Conservation (phyloP, 163 green algal genomes). For the Volvox carteri region DNA sequence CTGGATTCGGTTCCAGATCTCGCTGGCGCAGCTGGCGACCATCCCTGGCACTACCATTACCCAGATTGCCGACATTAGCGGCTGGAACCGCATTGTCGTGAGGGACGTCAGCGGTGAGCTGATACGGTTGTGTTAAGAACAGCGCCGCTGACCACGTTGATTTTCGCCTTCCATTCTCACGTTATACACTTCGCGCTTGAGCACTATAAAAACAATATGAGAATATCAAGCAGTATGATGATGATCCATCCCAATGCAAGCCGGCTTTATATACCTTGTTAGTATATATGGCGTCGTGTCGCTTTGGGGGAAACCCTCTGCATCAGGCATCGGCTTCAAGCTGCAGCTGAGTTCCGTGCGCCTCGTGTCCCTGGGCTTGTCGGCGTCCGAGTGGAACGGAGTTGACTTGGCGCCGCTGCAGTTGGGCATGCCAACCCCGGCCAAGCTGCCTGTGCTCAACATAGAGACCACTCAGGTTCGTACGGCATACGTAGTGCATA, state of each 20-base stretch:
- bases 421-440: neutral
- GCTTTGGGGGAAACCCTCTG: no score
- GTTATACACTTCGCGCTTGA: no score
- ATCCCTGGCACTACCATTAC: neutral
- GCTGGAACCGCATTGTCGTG: conserved; percentile 61
- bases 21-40: neutral
- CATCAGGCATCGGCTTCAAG: conserved; percentile 56
- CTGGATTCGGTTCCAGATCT: conserved; percentile 54
- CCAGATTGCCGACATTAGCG: neutral
- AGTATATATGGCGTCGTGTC: no score
- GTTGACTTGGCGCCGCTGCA: neutral
- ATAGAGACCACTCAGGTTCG: conserved; percentile 25
- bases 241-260: no score
- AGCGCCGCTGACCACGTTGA: no score
- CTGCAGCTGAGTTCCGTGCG: conserved; percentile 52
- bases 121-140: no score
- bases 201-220: no score
- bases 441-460: conserved; percentile 56
- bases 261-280: no score
- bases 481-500: neutral
- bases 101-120: conserved; percentile 56
- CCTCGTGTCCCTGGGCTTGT: conserved; percentile 38
- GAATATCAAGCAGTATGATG: no score
- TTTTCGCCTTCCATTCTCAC: no score
- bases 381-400: neutral